Percentiles rank a stretch among this genome's conserved stretches.
Evolutionary conservation across 2,329 filamentous ascomycete species (phyloP).

Genomic region (Periconia macrospinosa): DNA sequence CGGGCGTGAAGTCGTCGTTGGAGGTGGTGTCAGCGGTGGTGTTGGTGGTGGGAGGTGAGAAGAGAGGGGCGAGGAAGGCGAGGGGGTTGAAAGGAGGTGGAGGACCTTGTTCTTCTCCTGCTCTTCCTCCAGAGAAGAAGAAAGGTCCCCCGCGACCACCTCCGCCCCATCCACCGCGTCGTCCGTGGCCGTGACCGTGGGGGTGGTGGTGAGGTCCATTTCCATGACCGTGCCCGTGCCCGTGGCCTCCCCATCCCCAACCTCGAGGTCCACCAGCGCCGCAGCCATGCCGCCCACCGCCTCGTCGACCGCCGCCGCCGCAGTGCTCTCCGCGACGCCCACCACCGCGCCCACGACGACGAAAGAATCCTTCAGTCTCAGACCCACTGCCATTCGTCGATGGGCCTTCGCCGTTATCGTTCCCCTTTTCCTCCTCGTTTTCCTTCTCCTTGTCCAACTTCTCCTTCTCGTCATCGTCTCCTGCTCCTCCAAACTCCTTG

Average conservation of each 20-base stretch:
- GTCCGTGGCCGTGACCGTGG: slow-evolving; percentile 11
- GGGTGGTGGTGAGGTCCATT: slow-evolving; percentile 12
- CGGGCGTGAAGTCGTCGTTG: slow-evolving; percentile 58
- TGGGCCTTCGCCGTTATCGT: slow-evolving; percentile 35
- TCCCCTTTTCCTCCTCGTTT: slow-evolving; percentile 5
- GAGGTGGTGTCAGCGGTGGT: slow-evolving; percentile 11
- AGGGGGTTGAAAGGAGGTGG: slow-evolving; percentile 22
- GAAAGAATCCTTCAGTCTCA: slow-evolving; percentile 26
- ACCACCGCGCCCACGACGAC: slow-evolving; percentile 18
- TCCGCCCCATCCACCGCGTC: slow-evolving; percentile 28
- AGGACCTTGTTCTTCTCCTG: background rate
- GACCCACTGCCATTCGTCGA: slow-evolving; percentile 26
- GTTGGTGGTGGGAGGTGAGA: slow-evolving; percentile 20
- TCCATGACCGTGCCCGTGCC: slow-evolving; percentile 4
- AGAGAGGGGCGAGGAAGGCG: slow-evolving; percentile 40
- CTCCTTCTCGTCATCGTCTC: slow-evolving; percentile 17
- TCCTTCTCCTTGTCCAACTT: slow-evolving; percentile 17
- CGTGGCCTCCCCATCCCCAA: slow-evolving; percentile 12
- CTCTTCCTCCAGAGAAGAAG: slow-evolving; percentile 7
- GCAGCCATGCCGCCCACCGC: slow-evolving; percentile 3
- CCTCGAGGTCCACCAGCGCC: slow-evolving; percentile 16
- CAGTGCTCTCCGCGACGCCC: slow-evolving; percentile 23
- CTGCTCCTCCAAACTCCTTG: slow-evolving; percentile 24
- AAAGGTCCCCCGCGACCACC: slow-evolving; percentile 16
- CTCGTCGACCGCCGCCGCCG: slow-evolving; percentile 17